These are phyloP conservation scores for Aspergillus quadrilineatus DNA, from an alignment of 2,329 filamentous ascomycete species.

Conservation along the genomic window DNA sequence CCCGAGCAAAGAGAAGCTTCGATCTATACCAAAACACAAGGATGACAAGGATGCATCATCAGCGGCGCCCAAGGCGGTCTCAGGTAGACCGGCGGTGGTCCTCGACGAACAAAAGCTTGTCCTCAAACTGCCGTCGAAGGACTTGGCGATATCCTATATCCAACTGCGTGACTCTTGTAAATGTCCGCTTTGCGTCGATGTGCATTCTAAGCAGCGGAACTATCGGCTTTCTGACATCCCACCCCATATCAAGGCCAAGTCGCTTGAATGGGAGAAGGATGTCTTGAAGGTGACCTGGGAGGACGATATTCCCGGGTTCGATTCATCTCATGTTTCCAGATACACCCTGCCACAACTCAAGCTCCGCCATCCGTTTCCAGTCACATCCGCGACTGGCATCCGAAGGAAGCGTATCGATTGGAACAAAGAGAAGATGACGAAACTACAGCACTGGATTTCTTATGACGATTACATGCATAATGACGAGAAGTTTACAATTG, in stretches of 20 bases:
- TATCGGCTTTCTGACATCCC: conserved; percentile 68
- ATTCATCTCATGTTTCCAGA: conserved; percentile 41
- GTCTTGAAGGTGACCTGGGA: conserved; percentile 62
- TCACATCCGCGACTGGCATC: background rate
- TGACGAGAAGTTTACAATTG: conserved; percentile 58
- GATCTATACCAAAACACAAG: too few species aligned
- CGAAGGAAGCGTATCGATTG: conserved; percentile 31
- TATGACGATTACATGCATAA: conserved; percentile 70
- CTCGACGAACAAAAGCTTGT: too few species aligned
- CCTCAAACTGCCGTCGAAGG: too few species aligned
- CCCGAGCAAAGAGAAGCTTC: too few species aligned
- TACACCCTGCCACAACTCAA: conserved; percentile 24
- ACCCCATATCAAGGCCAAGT: conserved; percentile 41
- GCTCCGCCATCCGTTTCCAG: background rate
- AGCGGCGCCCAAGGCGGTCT: too few species aligned
- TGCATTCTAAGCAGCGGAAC: conserved; percentile 60
- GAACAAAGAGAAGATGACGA: conserved; percentile 45
- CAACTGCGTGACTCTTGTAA: conserved; percentile 56
- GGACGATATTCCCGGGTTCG: conserved; percentile 52
- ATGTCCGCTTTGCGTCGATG: conserved; percentile 55
- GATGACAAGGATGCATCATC: too few species aligned
- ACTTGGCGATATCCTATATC: conserved; percentile 14
- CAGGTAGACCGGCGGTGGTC: too few species aligned
- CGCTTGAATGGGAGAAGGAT: conserved; percentile 36
- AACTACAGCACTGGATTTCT: conserved; percentile 54